Percentiles rank a stretch among this genome's conserved stretches.
Evolutionary conservation across 192 early-diverging fungal species (phyloP).

Genomic region (Umbelopsis isabellina): DNA sequence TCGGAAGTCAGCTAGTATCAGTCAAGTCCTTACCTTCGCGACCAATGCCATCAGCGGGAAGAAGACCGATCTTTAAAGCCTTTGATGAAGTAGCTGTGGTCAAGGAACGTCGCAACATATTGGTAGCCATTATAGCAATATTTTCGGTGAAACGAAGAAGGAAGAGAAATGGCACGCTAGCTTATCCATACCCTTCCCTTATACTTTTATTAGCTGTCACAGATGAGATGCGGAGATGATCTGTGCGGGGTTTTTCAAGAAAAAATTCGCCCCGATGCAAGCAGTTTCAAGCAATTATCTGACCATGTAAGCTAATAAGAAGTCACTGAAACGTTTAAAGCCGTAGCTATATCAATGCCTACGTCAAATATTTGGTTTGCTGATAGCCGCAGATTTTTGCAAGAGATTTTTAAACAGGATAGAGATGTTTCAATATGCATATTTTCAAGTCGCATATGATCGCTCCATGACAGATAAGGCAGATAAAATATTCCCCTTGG

Average conservation of each 20-base stretch:
- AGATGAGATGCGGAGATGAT: constrained; percentile 24
- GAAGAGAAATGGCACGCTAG: background rate
- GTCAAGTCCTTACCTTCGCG: constrained; percentile 73
- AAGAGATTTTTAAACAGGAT: no score
- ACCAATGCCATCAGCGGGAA: constrained; percentile 97
- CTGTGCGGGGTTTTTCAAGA: background rate
- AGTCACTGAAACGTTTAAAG: no score
- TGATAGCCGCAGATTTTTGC: no score
- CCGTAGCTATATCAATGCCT: no score
- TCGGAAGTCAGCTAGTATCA: background rate
- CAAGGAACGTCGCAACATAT: constrained; percentile 40
- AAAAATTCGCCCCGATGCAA: no score
- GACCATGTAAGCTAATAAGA: no score
- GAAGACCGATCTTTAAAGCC: constrained; percentile 82
- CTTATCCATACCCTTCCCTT: background rate
- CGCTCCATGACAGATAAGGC: no score
- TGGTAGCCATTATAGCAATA: constrained; percentile 37
- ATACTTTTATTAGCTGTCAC: background rate
- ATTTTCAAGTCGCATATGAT: no score
- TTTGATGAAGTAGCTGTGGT: constrained; percentile 40
- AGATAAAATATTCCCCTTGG: no score
- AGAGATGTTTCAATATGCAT: no score
- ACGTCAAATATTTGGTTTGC: no score
- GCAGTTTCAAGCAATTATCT: no score
- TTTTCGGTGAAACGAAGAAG: constrained; percentile 5